Percentiles rank a stretch among this genome's conserved stretches.
Conservation (phyloP, 805 yeast genomes). For the Wickerhamiella occidentalis region DNA sequence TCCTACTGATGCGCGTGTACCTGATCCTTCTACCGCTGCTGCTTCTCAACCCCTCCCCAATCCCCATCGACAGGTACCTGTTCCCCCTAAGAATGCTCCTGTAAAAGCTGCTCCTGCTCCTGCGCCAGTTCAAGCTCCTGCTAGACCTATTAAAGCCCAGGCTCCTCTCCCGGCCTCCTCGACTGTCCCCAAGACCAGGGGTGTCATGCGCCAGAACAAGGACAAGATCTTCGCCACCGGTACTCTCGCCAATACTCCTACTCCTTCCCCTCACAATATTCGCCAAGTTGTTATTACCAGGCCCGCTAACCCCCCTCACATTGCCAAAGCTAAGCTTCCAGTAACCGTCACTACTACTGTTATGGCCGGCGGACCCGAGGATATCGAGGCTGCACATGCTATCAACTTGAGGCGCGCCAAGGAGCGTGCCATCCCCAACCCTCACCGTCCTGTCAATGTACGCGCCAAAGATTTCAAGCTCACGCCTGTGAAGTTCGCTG, state of each 20-base stretch:
- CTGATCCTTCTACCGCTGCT: background rate
- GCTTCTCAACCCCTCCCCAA: background rate
- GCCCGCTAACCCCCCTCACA: constrained; percentile 2
- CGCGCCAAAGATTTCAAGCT: background rate
- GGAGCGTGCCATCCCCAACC: background rate
- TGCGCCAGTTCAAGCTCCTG: background rate
- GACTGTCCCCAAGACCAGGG: background rate
- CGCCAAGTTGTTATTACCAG: background rate
- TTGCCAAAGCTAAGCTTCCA: background rate
- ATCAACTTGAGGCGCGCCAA: background rate
- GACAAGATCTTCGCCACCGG: background rate
- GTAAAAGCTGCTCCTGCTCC: background rate
- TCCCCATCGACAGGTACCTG: background rate
- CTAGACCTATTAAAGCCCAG: background rate
- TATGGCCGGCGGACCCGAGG: background rate
- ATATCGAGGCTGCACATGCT: background rate
- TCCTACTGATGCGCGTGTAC: background rate
- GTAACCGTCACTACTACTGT: constrained; percentile 7
- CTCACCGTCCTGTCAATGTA: background rate
- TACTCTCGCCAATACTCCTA: background rate
- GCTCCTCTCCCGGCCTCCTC: background rate
- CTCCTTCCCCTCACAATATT: background rate
- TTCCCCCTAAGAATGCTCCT: background rate
- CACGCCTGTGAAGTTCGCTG: background rate
- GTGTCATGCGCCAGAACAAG: background rate